phyloP scores from a whole-genome alignment of 495 filamentous ascomycete genomes.

The Paragyromitra xinjiangensis region DNA sequence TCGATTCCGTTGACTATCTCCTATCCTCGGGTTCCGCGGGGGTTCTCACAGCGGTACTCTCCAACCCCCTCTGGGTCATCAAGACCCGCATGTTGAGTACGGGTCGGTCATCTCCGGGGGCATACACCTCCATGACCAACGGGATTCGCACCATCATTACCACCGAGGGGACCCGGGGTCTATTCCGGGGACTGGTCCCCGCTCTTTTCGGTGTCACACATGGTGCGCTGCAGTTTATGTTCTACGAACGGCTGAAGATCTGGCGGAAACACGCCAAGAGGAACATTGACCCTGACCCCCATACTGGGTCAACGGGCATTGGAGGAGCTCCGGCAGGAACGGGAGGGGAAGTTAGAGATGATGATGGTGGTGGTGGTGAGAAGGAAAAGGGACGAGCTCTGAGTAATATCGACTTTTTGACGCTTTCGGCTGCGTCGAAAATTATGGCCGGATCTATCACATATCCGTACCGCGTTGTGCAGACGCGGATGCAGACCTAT shows the following conservation, averaged over 20 bases:
- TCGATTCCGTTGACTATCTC: conserved; percentile 83
- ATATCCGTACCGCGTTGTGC: conserved; percentile 92
- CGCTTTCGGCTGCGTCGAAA: conserved; percentile 82
- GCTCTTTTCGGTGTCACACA: conserved; percentile 91
- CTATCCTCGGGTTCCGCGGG: conserved; percentile 80
- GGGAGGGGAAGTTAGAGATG: conserved; percentile 43
- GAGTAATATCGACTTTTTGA: conserved; percentile 77
- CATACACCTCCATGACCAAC: conserved; percentile 75
- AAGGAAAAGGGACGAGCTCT: conserved; percentile 60
- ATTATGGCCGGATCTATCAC: conserved; percentile 84
- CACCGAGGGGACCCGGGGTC: conserved; percentile 76
- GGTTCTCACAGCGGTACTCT: conserved; percentile 76
- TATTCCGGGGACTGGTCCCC: conserved; percentile 84
- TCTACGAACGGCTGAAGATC: conserved; percentile 87
- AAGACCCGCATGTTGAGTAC: conserved; percentile 97
- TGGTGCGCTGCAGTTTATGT: conserved; percentile 94
- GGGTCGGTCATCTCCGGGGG: conserved; percentile 71
- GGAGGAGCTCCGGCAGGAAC: conserved; percentile 23
- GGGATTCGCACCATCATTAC: conserved; percentile 72
- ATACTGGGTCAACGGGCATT: conserved; percentile 22
- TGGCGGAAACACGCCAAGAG: conserved; percentile 57
- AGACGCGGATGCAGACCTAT: conserved; percentile 87
- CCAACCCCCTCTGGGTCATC: conserved; percentile 98
- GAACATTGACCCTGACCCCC: conserved; percentile 27
- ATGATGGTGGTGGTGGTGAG: conserved; percentile 35